Percentiles rank a stretch among this genome's conserved stretches.
Conservation (phyloP, 495 filamentous ascomycete species). For the Hypoxylon subgilvum region DNA sequence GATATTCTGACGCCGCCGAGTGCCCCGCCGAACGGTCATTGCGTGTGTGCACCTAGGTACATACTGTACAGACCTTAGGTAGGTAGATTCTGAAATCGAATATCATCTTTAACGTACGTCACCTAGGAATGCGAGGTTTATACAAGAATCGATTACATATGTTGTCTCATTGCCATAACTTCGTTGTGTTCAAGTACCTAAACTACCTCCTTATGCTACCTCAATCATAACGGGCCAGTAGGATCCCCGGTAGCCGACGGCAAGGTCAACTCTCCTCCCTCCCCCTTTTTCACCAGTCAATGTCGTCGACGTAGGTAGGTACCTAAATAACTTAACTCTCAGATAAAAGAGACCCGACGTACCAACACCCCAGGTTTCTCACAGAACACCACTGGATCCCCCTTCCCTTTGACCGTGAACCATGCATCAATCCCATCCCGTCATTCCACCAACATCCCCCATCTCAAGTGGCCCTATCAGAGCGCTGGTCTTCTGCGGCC, state of each 20-base stretch:
- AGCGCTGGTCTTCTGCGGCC: neutral
- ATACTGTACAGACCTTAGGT: neutral
- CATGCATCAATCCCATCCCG: constrained; percentile 18
- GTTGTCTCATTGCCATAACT: constrained; percentile 33
- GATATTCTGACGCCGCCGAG: constrained; percentile 25
- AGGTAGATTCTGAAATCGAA: too few species aligned
- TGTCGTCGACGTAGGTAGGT: constrained; percentile 13
- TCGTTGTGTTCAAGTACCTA: too few species aligned
- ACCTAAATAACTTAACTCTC: too few species aligned
- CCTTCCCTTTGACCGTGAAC: constrained; percentile 18
- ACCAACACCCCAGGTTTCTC: constrained; percentile 5
- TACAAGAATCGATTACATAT: constrained; percentile 26
- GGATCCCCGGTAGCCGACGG: constrained; percentile 10
- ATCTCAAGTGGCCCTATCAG: constrained; percentile 6
- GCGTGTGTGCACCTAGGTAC: too few species aligned
- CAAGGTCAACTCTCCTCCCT: constrained; percentile 19
- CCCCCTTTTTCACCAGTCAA: constrained; percentile 17
- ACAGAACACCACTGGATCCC: constrained; percentile 28
- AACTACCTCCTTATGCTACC: constrained; percentile 30
- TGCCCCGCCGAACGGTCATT: constrained; percentile 13
- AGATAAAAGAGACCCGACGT: too few species aligned
- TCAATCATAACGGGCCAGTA: constrained; percentile 19
- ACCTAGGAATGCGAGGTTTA: too few species aligned
- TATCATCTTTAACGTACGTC: too few species aligned
- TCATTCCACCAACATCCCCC: neutral